Conservation (phyloP, 2,329 filamentous ascomycete species). For the Chrysoporthe puriensis region DNA sequence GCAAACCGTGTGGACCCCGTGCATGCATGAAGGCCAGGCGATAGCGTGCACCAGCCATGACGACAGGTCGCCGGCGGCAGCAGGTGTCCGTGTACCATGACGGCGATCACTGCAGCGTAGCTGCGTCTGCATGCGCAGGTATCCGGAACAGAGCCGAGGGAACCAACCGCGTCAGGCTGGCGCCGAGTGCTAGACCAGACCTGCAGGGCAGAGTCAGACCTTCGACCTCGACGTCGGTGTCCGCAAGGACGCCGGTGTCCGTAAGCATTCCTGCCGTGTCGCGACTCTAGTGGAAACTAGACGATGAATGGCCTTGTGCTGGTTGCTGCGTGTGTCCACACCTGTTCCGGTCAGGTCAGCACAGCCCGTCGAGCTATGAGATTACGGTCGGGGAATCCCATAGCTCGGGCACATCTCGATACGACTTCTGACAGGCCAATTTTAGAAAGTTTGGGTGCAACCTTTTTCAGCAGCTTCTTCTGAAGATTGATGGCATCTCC, state of each 20-base stretch:
- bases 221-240: no score
- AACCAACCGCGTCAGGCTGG: no score
- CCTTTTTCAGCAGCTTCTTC: neutral
- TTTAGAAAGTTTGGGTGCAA: neutral
- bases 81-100: neutral
- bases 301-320: neutral
- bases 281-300: neutral
- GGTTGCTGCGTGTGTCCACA: neutral
- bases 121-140: neutral
- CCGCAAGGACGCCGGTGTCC: no score
- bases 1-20: no score
- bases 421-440: neutral
- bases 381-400: no score
- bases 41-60: neutral
- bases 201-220: no score
- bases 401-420: neutral
- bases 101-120: neutral
- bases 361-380: no score
- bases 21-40: no score
- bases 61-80: neutral
- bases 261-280: neutral
- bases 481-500: conserved; percentile 10
- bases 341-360: neutral
- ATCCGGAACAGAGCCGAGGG: neutral
- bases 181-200: no score